phyloP scores from a whole-genome alignment of 805 yeast species.

The Wickerhamiella spandovensis region DNA sequence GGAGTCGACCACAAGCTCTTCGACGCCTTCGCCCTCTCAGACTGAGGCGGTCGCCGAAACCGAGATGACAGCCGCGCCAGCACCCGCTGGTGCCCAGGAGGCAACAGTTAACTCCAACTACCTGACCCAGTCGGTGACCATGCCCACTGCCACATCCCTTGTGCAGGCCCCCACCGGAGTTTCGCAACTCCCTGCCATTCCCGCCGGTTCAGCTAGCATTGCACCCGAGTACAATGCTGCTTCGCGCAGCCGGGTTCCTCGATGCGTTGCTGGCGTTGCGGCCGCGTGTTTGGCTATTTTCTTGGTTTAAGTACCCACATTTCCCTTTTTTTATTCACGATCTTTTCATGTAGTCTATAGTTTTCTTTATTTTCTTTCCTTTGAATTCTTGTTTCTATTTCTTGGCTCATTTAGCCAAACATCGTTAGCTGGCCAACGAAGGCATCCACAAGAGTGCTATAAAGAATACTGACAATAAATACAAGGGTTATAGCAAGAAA shows the following conservation, averaged over 20 bases:
- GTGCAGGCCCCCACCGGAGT: neutral
- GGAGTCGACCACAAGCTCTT: conserved; percentile 3
- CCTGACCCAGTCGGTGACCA: neutral
- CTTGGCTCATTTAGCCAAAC: no score
- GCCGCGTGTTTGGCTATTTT: neutral
- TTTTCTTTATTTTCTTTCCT: neutral
- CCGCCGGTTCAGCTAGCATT: neutral
- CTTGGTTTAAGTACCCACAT: neutral
- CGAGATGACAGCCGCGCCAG: neutral
- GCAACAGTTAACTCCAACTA: conserved; percentile 8
- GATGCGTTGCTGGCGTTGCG: neutral
- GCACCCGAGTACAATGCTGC: neutral
- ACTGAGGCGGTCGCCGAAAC: neutral
- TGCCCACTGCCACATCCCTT: neutral
- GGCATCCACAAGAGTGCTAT: no score
- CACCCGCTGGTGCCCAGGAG: conserved; percentile 4
- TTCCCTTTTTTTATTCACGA: neutral
- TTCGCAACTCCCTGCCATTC: neutral
- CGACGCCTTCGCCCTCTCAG: neutral
- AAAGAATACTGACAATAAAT: neutral
- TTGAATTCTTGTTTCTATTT: neutral
- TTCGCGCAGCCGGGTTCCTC: neutral
- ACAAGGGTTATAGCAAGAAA: no score
- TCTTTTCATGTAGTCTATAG: neutral
- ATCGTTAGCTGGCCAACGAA: no score